Percentiles rank a stretch among this genome's conserved stretches.
Evolutionary conservation across 495 filamentous ascomycete species (phyloP).

Genomic region (Xylaria acuta): DNA sequence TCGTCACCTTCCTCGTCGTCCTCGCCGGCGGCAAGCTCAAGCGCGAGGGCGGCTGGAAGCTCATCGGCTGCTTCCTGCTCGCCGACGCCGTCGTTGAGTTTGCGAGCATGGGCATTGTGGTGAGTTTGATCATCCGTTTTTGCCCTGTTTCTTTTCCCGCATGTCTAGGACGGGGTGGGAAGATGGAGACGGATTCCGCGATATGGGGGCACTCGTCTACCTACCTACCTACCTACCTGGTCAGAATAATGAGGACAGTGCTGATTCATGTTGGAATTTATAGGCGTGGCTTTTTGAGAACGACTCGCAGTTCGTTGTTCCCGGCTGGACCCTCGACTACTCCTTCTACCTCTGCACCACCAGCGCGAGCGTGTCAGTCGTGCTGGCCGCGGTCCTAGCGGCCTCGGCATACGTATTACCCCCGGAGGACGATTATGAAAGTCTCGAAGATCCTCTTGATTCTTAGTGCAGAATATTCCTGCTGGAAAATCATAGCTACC

Average conservation of each 20-base stretch:
- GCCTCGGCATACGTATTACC: conserved; percentile 71
- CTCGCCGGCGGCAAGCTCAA: conserved; percentile 77
- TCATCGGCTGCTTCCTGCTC: conserved; percentile 68
- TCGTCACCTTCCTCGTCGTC: conserved; percentile 77
- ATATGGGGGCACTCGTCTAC: not conserved
- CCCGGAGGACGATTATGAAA: conserved; percentile 84
- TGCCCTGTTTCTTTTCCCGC: conserved; percentile 1
- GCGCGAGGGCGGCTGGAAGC: conserved; percentile 77
- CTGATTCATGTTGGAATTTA: conserved; percentile 13
- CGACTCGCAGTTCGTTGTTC: conserved; percentile 81
- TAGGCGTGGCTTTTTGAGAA: conserved; percentile 85
- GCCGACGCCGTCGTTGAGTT: conserved; percentile 68
- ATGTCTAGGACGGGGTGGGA: not conserved
- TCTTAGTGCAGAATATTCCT: conserved; percentile 26
- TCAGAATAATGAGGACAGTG: not conserved
- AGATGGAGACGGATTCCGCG: not conserved
- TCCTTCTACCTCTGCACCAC: conserved; percentile 79
- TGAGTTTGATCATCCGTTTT: no score
- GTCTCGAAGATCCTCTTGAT: conserved; percentile 48
- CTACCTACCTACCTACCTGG: not conserved
- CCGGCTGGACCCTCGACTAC: conserved; percentile 80
- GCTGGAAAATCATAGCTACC: not conserved
- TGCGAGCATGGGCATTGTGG: conserved; percentile 77
- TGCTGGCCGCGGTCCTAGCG: conserved; percentile 67
- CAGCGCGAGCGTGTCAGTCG: conserved; percentile 69